These are phyloP conservation scores for Amphicarpaea edgeworthii DNA, from an alignment of 306 rosid genomes.

Conservation along the genomic window DNA sequence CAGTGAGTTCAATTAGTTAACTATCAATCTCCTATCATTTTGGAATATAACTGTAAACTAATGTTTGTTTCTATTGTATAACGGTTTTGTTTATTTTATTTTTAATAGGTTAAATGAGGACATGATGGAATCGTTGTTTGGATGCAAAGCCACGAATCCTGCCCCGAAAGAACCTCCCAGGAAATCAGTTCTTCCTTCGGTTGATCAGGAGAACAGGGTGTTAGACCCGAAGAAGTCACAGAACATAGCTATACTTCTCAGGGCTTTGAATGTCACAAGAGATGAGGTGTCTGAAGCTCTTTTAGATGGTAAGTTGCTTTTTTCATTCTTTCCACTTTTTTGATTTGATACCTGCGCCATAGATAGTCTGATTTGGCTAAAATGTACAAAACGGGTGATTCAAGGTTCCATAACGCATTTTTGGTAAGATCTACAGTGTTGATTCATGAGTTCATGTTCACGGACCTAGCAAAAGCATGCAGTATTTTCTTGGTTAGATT, in stretches of 20 bases:
- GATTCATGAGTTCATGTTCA: constrained; percentile 20
- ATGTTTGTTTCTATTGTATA: constrained; percentile 33
- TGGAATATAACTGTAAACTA: constrained; percentile 15
- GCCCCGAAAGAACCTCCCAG: constrained; percentile 68
- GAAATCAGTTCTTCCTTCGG: constrained; percentile 76
- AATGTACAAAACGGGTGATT: constrained; percentile 9
- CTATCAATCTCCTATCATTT: not conserved
- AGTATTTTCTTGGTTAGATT: not conserved
- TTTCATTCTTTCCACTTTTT: constrained; percentile 32
- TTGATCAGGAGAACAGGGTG: constrained; percentile 79
- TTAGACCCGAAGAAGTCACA: constrained; percentile 97
- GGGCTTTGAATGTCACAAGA: constrained; percentile 92
- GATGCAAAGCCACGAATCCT: constrained; percentile 66
- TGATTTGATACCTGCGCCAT: constrained; percentile 19
- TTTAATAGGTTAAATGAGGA: constrained; percentile 84
- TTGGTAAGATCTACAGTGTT: constrained; percentile 6
- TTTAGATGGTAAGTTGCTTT: constrained; percentile 71
- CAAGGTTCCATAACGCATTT: not conserved
- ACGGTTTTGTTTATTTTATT: constrained; percentile 2
- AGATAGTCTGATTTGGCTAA: constrained; percentile 37
- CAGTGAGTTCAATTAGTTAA: constrained; percentile 64
- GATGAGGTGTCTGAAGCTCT: constrained; percentile 98
- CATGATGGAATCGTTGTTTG: constrained; percentile 96
- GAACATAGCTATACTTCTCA: constrained; percentile 87
- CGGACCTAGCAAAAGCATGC: constrained; percentile 6